These are phyloP conservation scores for Penicillium sp. DNA, from an alignment of 2,329 filamentous ascomycete genomes.

Conservation along the genomic window DNA sequence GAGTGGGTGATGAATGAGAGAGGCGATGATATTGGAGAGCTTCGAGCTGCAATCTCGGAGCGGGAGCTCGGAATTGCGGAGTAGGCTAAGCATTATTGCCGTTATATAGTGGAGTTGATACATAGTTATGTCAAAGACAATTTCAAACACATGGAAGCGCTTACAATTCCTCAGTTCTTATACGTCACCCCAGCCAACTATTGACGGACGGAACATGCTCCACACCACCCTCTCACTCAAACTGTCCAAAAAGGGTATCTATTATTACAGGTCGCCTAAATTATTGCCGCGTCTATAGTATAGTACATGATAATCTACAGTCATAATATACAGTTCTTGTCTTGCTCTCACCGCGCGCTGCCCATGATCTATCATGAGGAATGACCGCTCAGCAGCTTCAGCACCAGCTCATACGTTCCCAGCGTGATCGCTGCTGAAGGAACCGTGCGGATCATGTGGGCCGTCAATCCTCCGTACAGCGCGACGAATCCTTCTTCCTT, in stretches of 20 bases:
- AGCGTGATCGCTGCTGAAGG: conserved; percentile 44
- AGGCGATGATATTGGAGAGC: conserved; percentile 55
- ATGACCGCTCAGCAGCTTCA: conserved; percentile 27
- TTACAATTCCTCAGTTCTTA: not conserved
- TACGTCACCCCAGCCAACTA: not conserved
- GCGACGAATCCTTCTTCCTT: conserved; percentile 43
- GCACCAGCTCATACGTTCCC: conserved; percentile 44
- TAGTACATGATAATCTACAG: conserved; percentile 18
- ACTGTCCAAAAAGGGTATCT: conserved; percentile 14
- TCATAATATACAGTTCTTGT: conserved; percentile 17
- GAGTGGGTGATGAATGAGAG: conserved; percentile 61
- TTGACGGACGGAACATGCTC: not conserved
- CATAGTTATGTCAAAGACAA: not conserved
- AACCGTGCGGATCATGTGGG: conserved; percentile 42
- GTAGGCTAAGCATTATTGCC: conserved; percentile 10
- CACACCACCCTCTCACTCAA: not conserved
- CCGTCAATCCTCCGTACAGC: conserved; percentile 42
- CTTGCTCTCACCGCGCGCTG: not conserved
- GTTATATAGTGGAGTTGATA: not conserved
- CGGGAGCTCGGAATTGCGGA: conserved; percentile 39
- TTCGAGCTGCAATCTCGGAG: conserved; percentile 36
- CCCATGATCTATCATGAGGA: not conserved
- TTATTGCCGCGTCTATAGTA: conserved; percentile 15
- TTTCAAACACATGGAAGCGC: not conserved
- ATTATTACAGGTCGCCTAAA: conserved; percentile 18